Base-by-base conservation (phyloP, 768 basidiomycete genomes). In the Lactifluus pinguis region DNA sequence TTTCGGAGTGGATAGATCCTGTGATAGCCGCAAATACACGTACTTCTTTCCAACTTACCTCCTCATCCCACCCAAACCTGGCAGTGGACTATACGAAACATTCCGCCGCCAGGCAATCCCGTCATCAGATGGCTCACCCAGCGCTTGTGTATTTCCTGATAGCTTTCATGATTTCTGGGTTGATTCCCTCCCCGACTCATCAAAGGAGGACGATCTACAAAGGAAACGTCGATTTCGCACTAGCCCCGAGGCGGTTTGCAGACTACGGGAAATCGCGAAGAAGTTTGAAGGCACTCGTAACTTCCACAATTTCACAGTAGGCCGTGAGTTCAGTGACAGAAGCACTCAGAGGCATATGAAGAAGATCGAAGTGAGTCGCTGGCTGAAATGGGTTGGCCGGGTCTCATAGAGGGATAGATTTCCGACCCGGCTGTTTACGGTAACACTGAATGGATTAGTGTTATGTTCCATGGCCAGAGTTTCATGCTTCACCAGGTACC, bases 401-500 rank as follows among this genome's bases (percentile, higher is more conserved):
- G 15, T 15, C 53, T 49, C 29, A 53, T 13, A 36, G 21, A 13
- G 32, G 5, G 6, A 17, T 61, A 93, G 91, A 76, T 95, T 48
- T 76, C 80, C 6, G 90, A 95, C 53, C 95, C 95, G n/a, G 83
- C 80, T 4, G 88, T 95, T 2, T 87, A 92, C 63, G 92, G 90
- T 21, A 86, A 85, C 42, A 95, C 89, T 2, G 95, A 99, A 69
- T 98, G 95, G 95, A 83, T 98, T 48, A 89, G 88, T 49, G 85
- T 98, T 19, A 77, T 89, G 61, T 88, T 97, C 71, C 93, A 98
- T 70, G 97, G 95, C 0, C 97, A 99, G 72, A 94, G 92, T 67
- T 99, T 99, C 72, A 98, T 99, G 97, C 75, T 99, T 56, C 95
- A 99, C 72, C 97, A 99, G 79, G 94, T 94, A 68, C 55, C 79